Evolutionary conservation across 768 basidiomycete genomes (phyloP).

Genomic region (Pleurotus sapidus): DNA sequence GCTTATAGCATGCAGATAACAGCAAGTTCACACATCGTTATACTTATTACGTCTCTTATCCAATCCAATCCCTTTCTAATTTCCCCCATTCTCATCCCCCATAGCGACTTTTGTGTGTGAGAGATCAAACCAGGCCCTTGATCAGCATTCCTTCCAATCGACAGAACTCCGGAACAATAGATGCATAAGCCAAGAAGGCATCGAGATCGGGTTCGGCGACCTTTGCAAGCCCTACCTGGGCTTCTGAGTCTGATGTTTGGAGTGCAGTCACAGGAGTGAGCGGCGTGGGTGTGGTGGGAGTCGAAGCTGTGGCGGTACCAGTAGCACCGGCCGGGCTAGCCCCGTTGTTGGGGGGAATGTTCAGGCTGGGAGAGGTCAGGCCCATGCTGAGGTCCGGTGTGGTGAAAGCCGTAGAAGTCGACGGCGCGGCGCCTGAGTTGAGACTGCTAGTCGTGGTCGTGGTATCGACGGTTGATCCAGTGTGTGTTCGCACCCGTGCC

Average conservation of each 20-base stretch:
- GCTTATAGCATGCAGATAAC: neutral
- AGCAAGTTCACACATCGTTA: neutral
- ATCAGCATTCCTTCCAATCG: slow-evolving; percentile 77
- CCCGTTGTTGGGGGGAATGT: slow-evolving; percentile 18
- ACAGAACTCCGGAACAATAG: slow-evolving; percentile 82
- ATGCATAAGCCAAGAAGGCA: slow-evolving; percentile 82
- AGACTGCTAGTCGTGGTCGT: slow-evolving; percentile 23
- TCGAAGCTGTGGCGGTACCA: slow-evolving; percentile 22
- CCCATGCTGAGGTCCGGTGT: slow-evolving; percentile 55
- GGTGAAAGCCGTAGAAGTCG: slow-evolving; percentile 45
- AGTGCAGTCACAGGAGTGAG: slow-evolving; percentile 71
- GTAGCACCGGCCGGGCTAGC: slow-evolving; percentile 12
- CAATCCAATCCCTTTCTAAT: neutral
- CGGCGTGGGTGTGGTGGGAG: slow-evolving; percentile 52
- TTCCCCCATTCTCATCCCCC: neutral
- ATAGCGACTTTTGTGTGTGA: too few species aligned
- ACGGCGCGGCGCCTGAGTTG: slow-evolving; percentile 23
- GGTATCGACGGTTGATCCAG: slow-evolving; percentile 40
- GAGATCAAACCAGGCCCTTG: slow-evolving; percentile 49
- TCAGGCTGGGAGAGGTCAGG: slow-evolving; percentile 18
- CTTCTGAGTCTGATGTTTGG: slow-evolving; percentile 68
- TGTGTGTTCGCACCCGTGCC: slow-evolving; percentile 52
- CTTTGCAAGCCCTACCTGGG: slow-evolving; percentile 74
- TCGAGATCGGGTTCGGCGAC: slow-evolving; percentile 84
- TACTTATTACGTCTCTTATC: neutral